Conservation (phyloP, 2,329 filamentous ascomycete genomes). For the Colletotrichum eremochloae region DNA sequence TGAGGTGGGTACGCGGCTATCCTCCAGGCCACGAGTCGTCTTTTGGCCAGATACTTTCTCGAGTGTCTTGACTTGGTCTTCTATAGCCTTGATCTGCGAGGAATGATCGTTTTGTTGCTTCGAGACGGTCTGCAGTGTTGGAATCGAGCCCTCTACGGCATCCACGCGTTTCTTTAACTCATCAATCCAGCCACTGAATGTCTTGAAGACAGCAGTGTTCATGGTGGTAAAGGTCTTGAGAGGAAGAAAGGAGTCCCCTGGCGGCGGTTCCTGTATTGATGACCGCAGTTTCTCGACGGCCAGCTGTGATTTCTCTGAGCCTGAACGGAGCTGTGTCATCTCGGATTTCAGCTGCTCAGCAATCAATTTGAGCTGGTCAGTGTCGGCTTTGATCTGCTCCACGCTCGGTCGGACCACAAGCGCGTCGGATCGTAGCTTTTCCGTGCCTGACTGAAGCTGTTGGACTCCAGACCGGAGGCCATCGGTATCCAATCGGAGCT, state of each 20-base stretch:
- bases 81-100: not conserved
- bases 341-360: conserved; percentile 6
- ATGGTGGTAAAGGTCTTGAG: not conserved
- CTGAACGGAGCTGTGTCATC: not conserved
- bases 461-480: not conserved
- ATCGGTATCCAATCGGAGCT: not conserved
- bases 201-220: conserved; percentile 7
- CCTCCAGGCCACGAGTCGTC: not conserved
- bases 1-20: not conserved
- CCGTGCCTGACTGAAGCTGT: not conserved
- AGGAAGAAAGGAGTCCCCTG: conserved; percentile 20
- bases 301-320: not conserved
- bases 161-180: conserved; percentile 1
- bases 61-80: not conserved
- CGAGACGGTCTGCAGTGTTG: not conserved
- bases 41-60: conserved; percentile 7
- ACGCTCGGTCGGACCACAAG: not conserved
- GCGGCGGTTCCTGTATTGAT: not conserved
- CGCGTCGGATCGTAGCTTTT: not conserved
- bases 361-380: not conserved
- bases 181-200: conserved; percentile 18
- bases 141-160: conserved; percentile 13
- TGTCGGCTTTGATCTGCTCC: not conserved
- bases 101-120: not conserved
- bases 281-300: conserved; percentile 8